These are phyloP conservation scores for Aspergillus sojae DNA, from an alignment of 2,329 filamentous ascomycete genomes.

Conservation along the genomic window DNA sequence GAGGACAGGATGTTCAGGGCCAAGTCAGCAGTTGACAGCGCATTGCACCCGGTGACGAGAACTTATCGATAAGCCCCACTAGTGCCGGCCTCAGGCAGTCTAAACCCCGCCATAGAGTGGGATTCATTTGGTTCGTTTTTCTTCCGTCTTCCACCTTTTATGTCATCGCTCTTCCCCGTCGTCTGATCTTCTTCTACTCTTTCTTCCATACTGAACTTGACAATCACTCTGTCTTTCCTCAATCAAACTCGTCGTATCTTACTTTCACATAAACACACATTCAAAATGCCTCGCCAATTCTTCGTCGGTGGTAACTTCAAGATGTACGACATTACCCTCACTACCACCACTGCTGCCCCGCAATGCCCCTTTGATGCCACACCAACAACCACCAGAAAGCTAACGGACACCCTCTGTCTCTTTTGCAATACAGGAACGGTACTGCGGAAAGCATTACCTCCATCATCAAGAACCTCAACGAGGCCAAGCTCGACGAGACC, in stretches of 20 bases:
- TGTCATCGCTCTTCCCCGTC: slow-evolving; percentile 14
- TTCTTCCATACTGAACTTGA: slow-evolving; percentile 7
- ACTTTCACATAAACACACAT: slow-evolving; percentile 20
- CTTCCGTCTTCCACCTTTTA: slow-evolving; percentile 17
- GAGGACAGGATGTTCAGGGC: slow-evolving; percentile 2
- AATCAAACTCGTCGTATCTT: slow-evolving; percentile 13
- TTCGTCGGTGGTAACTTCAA: slow-evolving; percentile 99
- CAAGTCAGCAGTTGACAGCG: slow-evolving; percentile 3
- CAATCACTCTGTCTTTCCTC: slow-evolving; percentile 8
- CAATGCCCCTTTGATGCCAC: slow-evolving; percentile 24
- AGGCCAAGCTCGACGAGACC: slow-evolving; percentile 65
- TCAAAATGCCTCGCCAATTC: slow-evolving; percentile 91
- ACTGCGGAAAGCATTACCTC: slow-evolving; percentile 84
- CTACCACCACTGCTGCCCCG: slow-evolving; percentile 22
- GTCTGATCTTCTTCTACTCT: slow-evolving; percentile 10
- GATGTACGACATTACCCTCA: slow-evolving; percentile 66
- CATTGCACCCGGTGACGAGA: background rate
- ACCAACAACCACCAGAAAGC: slow-evolving; percentile 5
- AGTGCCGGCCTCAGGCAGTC: slow-evolving; percentile 1
- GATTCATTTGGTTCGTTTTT: background rate
- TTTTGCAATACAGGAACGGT: slow-evolving; percentile 73
- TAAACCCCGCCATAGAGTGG: slow-evolving; percentile 6
- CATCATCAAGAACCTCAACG: slow-evolving; percentile 88
- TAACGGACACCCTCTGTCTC: slow-evolving; percentile 28
- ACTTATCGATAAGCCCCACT: slow-evolving; percentile 28